phyloP scores from a whole-genome alignment of 305 asterid genomes.

The Rubia tinctorum region DNA sequence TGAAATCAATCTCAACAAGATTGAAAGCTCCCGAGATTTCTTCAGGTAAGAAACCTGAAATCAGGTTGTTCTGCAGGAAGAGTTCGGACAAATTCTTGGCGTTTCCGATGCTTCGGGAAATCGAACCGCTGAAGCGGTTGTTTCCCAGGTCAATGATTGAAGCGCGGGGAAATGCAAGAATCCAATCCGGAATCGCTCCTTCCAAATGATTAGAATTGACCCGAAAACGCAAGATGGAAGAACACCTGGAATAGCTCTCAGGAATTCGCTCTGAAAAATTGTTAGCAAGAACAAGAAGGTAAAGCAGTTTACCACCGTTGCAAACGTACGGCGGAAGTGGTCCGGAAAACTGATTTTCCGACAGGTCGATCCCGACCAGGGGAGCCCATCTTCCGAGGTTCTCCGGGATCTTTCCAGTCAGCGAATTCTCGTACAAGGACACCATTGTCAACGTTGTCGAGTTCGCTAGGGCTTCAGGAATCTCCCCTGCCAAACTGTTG shows the following conservation, averaged over 20 bases:
- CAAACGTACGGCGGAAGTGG: conserved; percentile 60
- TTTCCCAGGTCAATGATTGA: conserved; percentile 61
- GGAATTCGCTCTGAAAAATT: conserved; percentile 63
- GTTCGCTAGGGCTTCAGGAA: conserved; percentile 56
- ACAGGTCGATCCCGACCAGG: conserved; percentile 64
- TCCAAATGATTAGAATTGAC: conserved; percentile 53
- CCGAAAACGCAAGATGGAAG: conserved; percentile 74
- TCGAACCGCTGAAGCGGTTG: conserved; percentile 54
- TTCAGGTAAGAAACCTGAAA: conserved; percentile 63
- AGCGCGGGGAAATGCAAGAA: conserved; percentile 65
- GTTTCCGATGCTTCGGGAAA: conserved; percentile 38
- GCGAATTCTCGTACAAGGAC: conserved; percentile 61
- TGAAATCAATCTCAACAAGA: conserved; percentile 76
- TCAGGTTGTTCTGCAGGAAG: conserved; percentile 65
- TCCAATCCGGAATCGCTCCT: conserved; percentile 62
- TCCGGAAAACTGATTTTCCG: conserved; percentile 72
- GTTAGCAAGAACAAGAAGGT: conserved; percentile 64
- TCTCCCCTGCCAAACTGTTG: conserved; percentile 64
- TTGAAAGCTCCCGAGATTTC: conserved; percentile 59
- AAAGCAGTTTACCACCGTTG: conserved; percentile 55
- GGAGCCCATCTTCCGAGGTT: conserved; percentile 57
- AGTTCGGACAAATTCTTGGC: conserved; percentile 76
- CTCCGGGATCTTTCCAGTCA: conserved; percentile 69
- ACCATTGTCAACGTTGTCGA: conserved; percentile 56
- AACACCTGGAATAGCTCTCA: conserved; percentile 51